phyloP scores from a whole-genome alignment of 1,284 basidiomycete species.

The Microstroma glucosiphilum region DNA sequence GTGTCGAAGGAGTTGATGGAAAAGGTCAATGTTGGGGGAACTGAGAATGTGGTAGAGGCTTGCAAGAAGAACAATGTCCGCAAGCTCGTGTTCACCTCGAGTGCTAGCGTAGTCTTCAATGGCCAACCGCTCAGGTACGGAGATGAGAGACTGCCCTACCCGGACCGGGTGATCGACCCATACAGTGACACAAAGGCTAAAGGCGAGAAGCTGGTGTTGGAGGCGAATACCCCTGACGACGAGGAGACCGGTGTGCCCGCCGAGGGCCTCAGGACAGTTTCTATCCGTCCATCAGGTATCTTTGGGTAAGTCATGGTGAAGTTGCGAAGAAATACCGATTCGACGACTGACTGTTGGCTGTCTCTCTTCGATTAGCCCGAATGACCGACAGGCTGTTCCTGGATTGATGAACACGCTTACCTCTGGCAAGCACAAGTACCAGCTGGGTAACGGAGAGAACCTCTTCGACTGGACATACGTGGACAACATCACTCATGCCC shows the following conservation, averaged over 20 bases:
- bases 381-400: constrained; percentile 79
- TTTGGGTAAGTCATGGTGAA: constrained; percentile 62
- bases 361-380: constrained; percentile 59
- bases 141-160: constrained; percentile 79
- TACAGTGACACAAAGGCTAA: constrained; percentile 96
- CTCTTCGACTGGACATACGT: constrained; percentile 98
- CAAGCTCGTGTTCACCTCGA: constrained; percentile 92
- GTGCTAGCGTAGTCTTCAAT: constrained; percentile 85
- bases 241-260: constrained; percentile 5
- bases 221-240: constrained; percentile 66
- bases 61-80: constrained; percentile 60
- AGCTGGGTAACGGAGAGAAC: constrained; percentile 89
- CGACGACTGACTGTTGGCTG: too few species aligned
- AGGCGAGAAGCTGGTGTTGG: constrained; percentile 76
- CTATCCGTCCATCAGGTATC: constrained; percentile 88
- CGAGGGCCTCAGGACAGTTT: constrained; percentile 75
- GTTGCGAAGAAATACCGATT: too few species aligned
- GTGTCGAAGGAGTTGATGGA: constrained; percentile 64
- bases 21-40: constrained; percentile 91
- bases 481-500: constrained; percentile 88
- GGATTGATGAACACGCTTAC: constrained; percentile 76
- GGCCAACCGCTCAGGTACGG: constrained; percentile 74
- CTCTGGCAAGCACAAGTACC: constrained; percentile 75
- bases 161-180: constrained; percentile 71
- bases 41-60: constrained; percentile 74